A percentile compares a stretch with the other conserved stretches of the same genome.
Evolutionary conservation across 1,139 yeast species (phyloP).

Genomic region (Saccharomycopsis crataegensis): DNA sequence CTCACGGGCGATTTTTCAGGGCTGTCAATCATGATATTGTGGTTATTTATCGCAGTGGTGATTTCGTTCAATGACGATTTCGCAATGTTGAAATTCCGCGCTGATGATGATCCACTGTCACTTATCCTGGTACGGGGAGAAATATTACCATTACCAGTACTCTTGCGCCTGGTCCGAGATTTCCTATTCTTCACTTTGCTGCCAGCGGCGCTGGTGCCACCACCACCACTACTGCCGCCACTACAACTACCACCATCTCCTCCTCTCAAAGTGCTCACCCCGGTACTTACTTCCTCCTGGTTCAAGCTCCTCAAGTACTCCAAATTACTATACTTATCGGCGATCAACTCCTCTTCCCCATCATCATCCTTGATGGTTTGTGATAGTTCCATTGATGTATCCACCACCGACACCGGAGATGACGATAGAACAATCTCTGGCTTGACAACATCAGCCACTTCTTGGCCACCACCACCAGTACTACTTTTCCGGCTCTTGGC

Average conservation of each 20-base stretch:
- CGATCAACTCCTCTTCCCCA: conserved; percentile 15
- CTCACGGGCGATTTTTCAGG: background rate
- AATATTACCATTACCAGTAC: background rate
- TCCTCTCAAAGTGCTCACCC: background rate
- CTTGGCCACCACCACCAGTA: background rate
- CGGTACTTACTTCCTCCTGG: background rate
- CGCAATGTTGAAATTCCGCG: too few relatives aligned
- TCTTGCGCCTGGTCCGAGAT: conserved; percentile 1
- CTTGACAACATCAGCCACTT: background rate
- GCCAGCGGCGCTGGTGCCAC: background rate
- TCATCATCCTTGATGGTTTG: background rate
- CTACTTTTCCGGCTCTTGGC: background rate
- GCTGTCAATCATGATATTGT: background rate
- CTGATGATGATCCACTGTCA: background rate
- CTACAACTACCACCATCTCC: background rate
- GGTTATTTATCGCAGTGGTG: background rate
- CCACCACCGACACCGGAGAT: background rate
- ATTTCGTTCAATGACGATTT: background rate
- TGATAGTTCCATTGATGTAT: background rate
- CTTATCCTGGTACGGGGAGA: background rate
- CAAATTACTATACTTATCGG: conserved; percentile 14
- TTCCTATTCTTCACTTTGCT: background rate
- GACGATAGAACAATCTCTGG: background rate
- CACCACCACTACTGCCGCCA: background rate
- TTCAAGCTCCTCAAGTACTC: conserved; percentile 14